phyloP scores from a whole-genome alignment of 129 eudicot species.

The Helichrysum umbraculigerum region DNA sequence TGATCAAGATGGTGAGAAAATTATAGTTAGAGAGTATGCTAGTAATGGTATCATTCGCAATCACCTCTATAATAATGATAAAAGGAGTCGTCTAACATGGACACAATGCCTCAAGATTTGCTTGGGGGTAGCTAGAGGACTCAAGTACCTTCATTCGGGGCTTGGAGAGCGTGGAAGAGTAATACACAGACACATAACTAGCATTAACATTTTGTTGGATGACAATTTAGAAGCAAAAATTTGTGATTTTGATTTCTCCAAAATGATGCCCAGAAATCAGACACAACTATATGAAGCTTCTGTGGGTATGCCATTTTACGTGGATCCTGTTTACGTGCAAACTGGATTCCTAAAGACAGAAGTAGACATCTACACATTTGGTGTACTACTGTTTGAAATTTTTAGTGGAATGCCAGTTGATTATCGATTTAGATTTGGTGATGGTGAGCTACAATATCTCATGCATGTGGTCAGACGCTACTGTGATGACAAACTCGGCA shows the following conservation, averaged over 20 bases:
- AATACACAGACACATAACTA: neutral
- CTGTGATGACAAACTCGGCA: neutral
- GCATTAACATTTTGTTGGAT: neutral
- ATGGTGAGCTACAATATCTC: neutral
- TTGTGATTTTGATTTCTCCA: neutral
- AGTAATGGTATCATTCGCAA: neutral
- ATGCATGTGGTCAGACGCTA: neutral
- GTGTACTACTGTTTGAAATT: neutral
- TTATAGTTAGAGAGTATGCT: neutral
- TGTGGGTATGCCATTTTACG: neutral
- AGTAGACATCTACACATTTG: neutral
- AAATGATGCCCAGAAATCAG: neutral
- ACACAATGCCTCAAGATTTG: neutral
- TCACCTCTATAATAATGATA: neutral
- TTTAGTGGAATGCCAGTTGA: neutral
- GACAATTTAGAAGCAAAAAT: neutral
- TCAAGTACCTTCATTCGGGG: neutral
- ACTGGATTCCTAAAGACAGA: neutral
- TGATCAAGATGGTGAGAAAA: neutral
- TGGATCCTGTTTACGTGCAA: neutral
- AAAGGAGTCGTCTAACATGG: neutral
- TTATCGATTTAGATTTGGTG: neutral
- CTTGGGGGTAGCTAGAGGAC: conserved; percentile 4
- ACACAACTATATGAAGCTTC: neutral
- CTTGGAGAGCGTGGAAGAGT: neutral